phyloP scores from a whole-genome alignment of 2,329 filamentous ascomycete species.

The Onygena corvina region DNA sequence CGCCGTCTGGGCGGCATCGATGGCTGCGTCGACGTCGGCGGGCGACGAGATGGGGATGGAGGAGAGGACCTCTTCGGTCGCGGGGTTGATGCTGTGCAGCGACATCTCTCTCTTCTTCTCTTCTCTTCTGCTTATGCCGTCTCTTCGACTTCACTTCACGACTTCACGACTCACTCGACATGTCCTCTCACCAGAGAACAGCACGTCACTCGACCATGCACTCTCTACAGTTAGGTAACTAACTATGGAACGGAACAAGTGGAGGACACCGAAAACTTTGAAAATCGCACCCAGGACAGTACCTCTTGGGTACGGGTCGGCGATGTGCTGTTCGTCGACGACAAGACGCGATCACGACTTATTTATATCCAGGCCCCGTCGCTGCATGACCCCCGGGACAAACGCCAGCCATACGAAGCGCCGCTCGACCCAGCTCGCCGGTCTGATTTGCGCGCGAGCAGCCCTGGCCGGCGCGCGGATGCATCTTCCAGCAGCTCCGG shows the following conservation, averaged over 20 bases:
- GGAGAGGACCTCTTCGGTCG: slow-evolving; percentile 56
- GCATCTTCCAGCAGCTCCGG: background rate
- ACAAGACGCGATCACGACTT: no score
- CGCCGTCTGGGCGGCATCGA: slow-evolving; percentile 57
- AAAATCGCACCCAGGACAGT: background rate
- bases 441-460: background rate
- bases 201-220: no score
- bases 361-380: background rate
- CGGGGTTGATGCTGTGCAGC: slow-evolving; percentile 48
- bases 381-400: background rate
- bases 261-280: slow-evolving; percentile 1
- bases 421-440: background rate
- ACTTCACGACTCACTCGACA: no score
- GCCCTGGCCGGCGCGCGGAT: background rate
- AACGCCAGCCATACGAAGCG: slow-evolving; percentile 4
- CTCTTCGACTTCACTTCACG: no score
- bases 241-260: slow-evolving; percentile 4
- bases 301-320: background rate
- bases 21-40: slow-evolving; percentile 57
- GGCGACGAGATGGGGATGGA: slow-evolving; percentile 59
- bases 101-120: background rate
- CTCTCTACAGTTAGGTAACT: no score
- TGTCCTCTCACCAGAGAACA: no score
- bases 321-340: background rate
- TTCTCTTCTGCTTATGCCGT: no score